Evolutionary conservation across 2,329 filamentous ascomycete genomes (phyloP), one percentile per base, ranked within the genome.

Genomic region (Monilinia polystroma): DNA sequence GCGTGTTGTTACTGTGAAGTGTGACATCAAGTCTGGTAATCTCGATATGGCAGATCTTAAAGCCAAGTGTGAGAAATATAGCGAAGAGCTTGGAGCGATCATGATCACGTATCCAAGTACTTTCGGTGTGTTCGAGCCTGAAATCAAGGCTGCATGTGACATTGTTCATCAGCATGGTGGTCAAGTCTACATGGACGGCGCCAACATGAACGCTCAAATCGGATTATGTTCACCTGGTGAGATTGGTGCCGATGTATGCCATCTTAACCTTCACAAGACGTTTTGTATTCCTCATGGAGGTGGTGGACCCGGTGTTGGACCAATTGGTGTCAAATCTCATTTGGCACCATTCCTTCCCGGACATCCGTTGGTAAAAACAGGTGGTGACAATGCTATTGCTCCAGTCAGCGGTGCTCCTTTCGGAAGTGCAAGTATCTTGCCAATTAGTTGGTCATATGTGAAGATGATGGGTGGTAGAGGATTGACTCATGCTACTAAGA

Each of bases 131-230:
- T 98, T 96, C 76, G 94, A 98, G 82, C 93, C 93, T 3, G 85
- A 88, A 71, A 87, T 97, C 77, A 95, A 93, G 81, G 86, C 90
- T 76, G 93, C 89, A 20, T 97, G 93, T 79, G 82, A 92, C 66
- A 82, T 96, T 41, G 92, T 98, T 23, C 94, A 98, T 80, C 79
- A 90, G 70, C 82, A 96, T 76, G 94, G 94, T 63, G 94, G 94
- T 12, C 92, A 96, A 76, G 94, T 98, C 20, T 98, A 97, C 82
- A 97, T 98, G 94, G 94, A 98, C 77, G 94, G 94, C 58, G 94
- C 94, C 71, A 98, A 98, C 81, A 95, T 97, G 92, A 98, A 97
- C 76, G 94, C 94, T 23, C 94, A 98, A 79, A 97, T 98, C 70
- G 94, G 94, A 16, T 85, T 98, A 14, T 97, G 92, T 81, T 96